Evolutionary conservation across 306 rosid genomes (phyloP).

Genomic region (Dryas drummondii): DNA sequence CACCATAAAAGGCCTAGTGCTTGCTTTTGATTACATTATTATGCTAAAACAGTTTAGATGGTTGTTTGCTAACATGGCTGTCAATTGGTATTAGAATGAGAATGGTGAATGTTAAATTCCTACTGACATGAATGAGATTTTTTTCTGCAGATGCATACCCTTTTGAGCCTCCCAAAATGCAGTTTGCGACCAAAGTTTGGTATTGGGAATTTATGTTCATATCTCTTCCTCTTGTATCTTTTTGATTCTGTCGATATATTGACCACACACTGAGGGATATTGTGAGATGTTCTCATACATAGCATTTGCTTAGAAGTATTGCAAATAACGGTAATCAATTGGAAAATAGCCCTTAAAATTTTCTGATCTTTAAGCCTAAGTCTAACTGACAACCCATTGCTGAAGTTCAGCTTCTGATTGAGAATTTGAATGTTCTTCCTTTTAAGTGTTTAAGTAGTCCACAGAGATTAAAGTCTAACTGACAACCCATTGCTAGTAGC

Average conservation of each 20-base stretch:
- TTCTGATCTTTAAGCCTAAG: neutral
- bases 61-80: neutral
- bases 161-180: slow-evolving; percentile 97
- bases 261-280: neutral
- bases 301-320: neutral
- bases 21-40: neutral
- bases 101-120: neutral
- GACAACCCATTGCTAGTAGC: neutral
- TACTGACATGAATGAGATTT: slow-evolving; percentile 16
- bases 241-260: neutral
- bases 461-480: neutral
- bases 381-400: neutral
- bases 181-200: slow-evolving; percentile 94
- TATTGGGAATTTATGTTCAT: slow-evolving; percentile 22
- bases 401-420: neutral
- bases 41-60: neutral
- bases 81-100: neutral
- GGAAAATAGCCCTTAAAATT: neutral
- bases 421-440: neutral
- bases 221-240: neutral
- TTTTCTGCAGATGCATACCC: slow-evolving; percentile 86
- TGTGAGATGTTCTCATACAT: neutral
- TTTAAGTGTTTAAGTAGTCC: neutral
- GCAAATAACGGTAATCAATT: neutral
- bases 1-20: neutral